Conservation (phyloP, 805 yeast genomes). For the Metschnikowia kofuensis region DNA sequence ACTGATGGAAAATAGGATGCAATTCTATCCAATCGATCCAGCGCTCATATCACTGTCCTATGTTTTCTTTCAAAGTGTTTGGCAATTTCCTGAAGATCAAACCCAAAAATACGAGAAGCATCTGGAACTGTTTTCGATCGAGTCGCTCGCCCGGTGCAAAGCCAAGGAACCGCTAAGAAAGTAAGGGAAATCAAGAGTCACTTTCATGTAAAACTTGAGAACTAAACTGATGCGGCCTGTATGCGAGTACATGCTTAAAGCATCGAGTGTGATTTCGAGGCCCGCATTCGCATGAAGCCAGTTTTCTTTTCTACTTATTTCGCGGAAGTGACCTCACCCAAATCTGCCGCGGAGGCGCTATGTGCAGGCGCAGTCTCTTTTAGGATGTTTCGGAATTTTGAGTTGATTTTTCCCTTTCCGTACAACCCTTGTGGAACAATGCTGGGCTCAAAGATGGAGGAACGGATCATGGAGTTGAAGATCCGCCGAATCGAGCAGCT, state of each 20-base stretch:
- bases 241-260: neutral
- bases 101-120: too few species aligned
- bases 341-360: neutral
- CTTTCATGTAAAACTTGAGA: too few species aligned
- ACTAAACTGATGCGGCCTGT: neutral
- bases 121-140: too few species aligned
- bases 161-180: too few species aligned
- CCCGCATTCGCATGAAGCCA: slow-evolving; percentile 1
- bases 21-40: too few species aligned
- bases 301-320: too few species aligned
- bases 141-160: too few species aligned
- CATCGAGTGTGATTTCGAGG: neutral
- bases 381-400: slow-evolving; percentile 4
- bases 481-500: slow-evolving; percentile 59
- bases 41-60: too few species aligned
- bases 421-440: neutral
- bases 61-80: too few species aligned
- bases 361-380: slow-evolving; percentile 7
- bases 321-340: neutral
- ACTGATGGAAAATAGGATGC: too few species aligned
- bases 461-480: slow-evolving; percentile 52
- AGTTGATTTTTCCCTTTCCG: slow-evolving; percentile 6
- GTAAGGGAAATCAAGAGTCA: too few species aligned
- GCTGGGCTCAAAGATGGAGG: slow-evolving; percentile 18
- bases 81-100: too few species aligned